A percentile compares a stretch with the other conserved stretches of the same genome.
phyloP scores from a whole-genome alignment of 805 yeast species.

The Candida argentea region DNA sequence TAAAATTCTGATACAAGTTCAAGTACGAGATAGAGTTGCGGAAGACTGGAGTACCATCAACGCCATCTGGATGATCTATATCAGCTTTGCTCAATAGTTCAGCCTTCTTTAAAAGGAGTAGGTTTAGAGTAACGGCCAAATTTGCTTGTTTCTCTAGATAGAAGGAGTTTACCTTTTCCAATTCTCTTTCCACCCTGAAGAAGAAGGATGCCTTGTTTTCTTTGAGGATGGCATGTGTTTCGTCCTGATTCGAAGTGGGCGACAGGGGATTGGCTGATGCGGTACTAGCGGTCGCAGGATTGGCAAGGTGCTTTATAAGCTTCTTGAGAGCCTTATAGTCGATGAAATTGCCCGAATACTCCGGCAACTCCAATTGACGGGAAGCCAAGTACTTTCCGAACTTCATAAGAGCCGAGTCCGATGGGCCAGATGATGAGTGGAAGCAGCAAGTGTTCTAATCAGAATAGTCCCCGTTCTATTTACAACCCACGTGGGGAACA shows the following conservation, averaged over 20 bases:
- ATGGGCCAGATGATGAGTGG: too few relatives aligned
- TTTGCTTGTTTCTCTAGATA: conserved; percentile 88
- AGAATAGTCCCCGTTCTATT: too few relatives aligned
- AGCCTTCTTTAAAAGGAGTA: conserved; percentile 61
- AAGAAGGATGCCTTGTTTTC: conserved; percentile 86
- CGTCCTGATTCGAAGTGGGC: conserved; percentile 8
- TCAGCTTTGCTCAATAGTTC: conserved; percentile 29
- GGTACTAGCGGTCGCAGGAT: conserved; percentile 18
- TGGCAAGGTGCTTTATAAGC: conserved; percentile 73
- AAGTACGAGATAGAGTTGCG: conserved; percentile 70
- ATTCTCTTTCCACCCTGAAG: conserved; percentile 85
- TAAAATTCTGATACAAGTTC: conserved; percentile 79
- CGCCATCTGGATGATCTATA: too few relatives aligned
- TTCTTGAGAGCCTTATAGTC: conserved; percentile 91
- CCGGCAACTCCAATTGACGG: conserved; percentile 89
- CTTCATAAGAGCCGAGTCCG: too few relatives aligned
- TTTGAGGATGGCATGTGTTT: conserved; percentile 34
- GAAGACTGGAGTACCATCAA: conserved; percentile 20
- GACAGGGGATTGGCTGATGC: conserved; percentile 39
- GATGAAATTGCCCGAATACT: conserved; percentile 87
- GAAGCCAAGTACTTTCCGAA: conserved; percentile 94
- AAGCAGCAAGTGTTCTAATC: too few relatives aligned
- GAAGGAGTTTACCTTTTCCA: conserved; percentile 90
- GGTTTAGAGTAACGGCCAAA: conserved; percentile 67
- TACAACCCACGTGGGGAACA: too few relatives aligned